Evolutionary conservation across 768 basidiomycete species (phyloP), one percentile per base, ranked within the genome.

Genomic region (Russula vinacea): DNA sequence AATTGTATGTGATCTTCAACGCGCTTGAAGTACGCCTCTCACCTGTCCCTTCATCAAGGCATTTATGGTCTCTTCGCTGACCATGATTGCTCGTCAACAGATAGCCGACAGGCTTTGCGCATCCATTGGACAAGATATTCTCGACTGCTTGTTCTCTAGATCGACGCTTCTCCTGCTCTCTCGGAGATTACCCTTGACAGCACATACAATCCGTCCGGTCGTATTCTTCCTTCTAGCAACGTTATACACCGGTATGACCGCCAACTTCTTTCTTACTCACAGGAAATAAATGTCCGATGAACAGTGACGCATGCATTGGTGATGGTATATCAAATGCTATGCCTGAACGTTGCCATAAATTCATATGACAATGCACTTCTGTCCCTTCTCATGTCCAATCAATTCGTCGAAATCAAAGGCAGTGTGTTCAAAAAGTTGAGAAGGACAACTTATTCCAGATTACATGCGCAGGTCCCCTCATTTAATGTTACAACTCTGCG

Each of bases 371-470:
- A 98, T 70, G 89, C 96, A 2, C 84, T 99, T 8, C 80, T 99
- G 45, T 97, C 95, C 0, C 82, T 99, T 0, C 82, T 99, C 9
- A 86, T 99, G 51, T 97, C 94, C 51, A 99, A 98, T 72, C 97
- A 99, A 74, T 98, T 99, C 71, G 96, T 98, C 39, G 97, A 99
- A 76, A 98, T 98, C 75, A 99, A 99, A 76, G 95, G 96, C 39
- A 94, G 92, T 73, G 97, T 99, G 2, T 99, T 99, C 85, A 99
- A 98, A 77, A 98, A 90, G 73, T 99, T 70, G 97, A 98, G 73
- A 99, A 98, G 73, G 97, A 99, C 71, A 98, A 91, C 72, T 82
- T 99, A 10, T 98, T 99, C 74, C 97, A 99, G 75, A 95, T 99
- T 64, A 95, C 94, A 53, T 99, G 97, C 70, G 97, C 97, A 67